Conservation (phyloP, 176 grass and related monocot genomes). For the Triticum timopheevii region DNA sequence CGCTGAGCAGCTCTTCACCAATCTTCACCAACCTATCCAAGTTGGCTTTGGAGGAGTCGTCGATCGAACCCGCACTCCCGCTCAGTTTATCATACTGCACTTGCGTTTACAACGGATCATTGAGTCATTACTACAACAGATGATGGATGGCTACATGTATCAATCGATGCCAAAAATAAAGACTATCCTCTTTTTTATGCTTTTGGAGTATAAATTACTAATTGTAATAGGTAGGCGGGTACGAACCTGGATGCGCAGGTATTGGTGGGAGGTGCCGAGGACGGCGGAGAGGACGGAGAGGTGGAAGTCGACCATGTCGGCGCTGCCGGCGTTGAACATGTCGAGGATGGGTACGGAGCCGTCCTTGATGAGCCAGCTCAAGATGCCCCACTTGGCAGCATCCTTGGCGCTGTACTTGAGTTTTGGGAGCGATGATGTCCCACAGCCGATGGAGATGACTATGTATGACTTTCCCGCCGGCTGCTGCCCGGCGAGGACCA, state of each 20-base stretch:
- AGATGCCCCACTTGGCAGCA: constrained; percentile 62
- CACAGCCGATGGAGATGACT: constrained; percentile 73
- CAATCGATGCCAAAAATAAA: too few species aligned
- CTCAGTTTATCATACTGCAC: constrained; percentile 55
- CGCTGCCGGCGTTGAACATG: constrained; percentile 62
- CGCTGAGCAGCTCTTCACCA: constrained; percentile 47
- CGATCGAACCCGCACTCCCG: constrained; percentile 39
- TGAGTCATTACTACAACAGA: not conserved
- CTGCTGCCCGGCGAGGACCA: constrained; percentile 49
- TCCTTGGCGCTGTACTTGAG: constrained; percentile 43
- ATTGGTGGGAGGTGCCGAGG: constrained; percentile 23
- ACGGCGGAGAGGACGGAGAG: constrained; percentile 57
- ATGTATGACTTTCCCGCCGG: constrained; percentile 59
- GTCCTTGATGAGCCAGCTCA: constrained; percentile 61
- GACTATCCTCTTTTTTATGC: too few species aligned
- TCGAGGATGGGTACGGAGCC: constrained; percentile 55
- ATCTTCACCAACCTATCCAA: constrained; percentile 49
- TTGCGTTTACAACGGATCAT: not conserved
- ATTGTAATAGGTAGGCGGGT: too few species aligned
- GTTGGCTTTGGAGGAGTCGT: constrained; percentile 51
- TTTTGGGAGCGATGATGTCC: constrained; percentile 26
- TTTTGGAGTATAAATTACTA: not conserved
- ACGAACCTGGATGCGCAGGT: constrained; percentile 67
- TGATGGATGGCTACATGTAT: not conserved
- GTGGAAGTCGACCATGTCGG: constrained; percentile 86